Evolutionary conservation across 2,329 filamentous ascomycete genomes (phyloP).

Genomic region (Penicillium fuscoglaucum): DNA sequence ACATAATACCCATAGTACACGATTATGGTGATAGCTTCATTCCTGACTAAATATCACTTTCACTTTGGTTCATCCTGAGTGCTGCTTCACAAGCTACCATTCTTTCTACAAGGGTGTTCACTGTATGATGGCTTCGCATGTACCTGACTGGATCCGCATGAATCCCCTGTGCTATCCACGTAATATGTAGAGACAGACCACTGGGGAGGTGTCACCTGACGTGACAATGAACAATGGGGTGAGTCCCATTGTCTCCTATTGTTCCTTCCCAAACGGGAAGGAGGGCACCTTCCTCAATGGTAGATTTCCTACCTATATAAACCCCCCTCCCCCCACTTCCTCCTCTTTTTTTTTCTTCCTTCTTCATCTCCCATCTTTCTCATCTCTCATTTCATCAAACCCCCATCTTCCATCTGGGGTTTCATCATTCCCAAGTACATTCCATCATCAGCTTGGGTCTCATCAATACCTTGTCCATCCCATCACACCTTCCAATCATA

Average conservation of each 20-base stretch:
- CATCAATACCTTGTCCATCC: background rate
- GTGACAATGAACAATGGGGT: background rate
- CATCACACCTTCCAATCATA: background rate
- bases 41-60: background rate
- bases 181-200: background rate
- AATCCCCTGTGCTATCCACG: background rate
- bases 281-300: background rate
- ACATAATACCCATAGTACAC: background rate
- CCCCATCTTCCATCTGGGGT: background rate
- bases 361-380: background rate
- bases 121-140: background rate
- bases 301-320: background rate
- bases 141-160: background rate
- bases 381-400: background rate
- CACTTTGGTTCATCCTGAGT: background rate
- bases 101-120: background rate
- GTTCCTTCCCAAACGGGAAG: background rate
- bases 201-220: background rate
- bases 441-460: background rate
- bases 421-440: background rate
- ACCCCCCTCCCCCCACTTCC: background rate
- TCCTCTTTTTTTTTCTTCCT: background rate
- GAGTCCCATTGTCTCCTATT: background rate
- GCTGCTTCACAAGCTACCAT: background rate
- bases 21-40: background rate